Evolutionary conservation across 2,329 filamentous ascomycete species (phyloP).

Genomic region (Tolypocladium nubicola): DNA sequence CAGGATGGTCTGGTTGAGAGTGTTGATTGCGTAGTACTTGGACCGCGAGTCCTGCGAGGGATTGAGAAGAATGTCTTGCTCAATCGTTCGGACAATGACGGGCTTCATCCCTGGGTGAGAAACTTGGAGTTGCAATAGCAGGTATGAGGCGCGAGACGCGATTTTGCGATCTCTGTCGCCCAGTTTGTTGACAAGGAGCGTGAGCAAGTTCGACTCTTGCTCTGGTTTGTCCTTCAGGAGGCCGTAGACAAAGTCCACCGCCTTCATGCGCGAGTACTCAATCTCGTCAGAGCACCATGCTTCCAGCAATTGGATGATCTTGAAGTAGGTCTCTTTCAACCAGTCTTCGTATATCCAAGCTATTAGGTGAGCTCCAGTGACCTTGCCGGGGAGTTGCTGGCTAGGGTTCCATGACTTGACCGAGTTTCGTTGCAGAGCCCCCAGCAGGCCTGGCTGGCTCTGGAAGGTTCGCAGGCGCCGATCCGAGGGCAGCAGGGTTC

Average conservation of each 20-base stretch:
- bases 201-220: constrained; percentile 87
- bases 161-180: constrained; percentile 95
- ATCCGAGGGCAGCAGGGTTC: constrained; percentile 71
- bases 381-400: constrained; percentile 60
- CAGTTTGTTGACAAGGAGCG: constrained; percentile 89
- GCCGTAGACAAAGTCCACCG: constrained; percentile 85
- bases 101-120: constrained; percentile 90
- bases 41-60: constrained; percentile 80
- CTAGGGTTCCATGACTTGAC: constrained; percentile 52
- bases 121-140: constrained; percentile 82
- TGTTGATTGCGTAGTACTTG: constrained; percentile 94
- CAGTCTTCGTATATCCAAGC: constrained; percentile 91
- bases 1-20: constrained; percentile 90
- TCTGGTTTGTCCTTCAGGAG: constrained; percentile 92
- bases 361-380: constrained; percentile 70
- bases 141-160: constrained; percentile 82
- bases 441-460: constrained; percentile 66
- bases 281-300: constrained; percentile 92
- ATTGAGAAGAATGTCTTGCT: constrained; percentile 78
- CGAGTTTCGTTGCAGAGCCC: constrained; percentile 53
- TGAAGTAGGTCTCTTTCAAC: constrained; percentile 89
- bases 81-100: constrained; percentile 73
- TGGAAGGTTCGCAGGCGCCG: constrained; percentile 72
- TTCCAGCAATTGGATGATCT: constrained; percentile 83
- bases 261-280: constrained; percentile 78